Percentiles rank a stretch among this genome's conserved stretches.
Conservation (phyloP, 768 basidiomycete genomes). For the Calocybe cyanea region DNA sequence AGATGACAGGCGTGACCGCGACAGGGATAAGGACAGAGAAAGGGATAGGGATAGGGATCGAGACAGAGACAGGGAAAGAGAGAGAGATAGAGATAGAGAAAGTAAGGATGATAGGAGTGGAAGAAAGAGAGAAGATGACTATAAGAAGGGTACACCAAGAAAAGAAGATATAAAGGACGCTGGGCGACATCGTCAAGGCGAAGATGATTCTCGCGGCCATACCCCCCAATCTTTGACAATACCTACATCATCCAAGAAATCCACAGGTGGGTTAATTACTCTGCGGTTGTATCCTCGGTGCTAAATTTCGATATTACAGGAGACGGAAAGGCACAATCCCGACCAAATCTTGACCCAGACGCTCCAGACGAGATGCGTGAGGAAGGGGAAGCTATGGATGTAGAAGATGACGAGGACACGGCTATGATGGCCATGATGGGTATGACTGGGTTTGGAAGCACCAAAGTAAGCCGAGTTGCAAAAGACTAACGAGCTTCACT, state of each 20-base stretch:
- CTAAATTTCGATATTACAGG: conserved; percentile 2
- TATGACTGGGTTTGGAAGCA: conserved; percentile 78
- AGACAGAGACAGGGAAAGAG: conserved; percentile 24
- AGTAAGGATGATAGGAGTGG: conserved; percentile 18
- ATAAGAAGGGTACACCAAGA: conserved; percentile 15
- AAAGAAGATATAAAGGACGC: conserved; percentile 14
- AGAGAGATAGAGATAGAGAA: conserved; percentile 18
- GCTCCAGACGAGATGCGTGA: conserved; percentile 31
- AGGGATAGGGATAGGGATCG: conserved; percentile 30
- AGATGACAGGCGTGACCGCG: conserved; percentile 35
- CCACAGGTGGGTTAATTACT: conserved; percentile 3
- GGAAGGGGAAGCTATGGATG: conserved; percentile 52
- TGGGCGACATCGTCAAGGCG: conserved; percentile 8
- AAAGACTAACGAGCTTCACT: conserved; percentile 1
- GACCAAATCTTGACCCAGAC: conserved; percentile 39
- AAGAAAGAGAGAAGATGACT: not conserved
- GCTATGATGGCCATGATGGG: conserved; percentile 93
- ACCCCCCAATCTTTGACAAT: conserved; percentile 12
- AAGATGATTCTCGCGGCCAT: conserved; percentile 7
- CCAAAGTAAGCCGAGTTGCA: conserved; percentile 63
- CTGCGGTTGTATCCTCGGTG: too few species aligned
- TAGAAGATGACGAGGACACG: conserved; percentile 61
- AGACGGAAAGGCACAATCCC: conserved; percentile 11
- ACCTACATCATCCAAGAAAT: conserved; percentile 9
- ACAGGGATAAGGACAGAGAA: conserved; percentile 36